These are phyloP conservation scores for Bipolaris cookei DNA, from an alignment of 2,329 filamentous ascomycete genomes.

Conservation along the genomic window DNA sequence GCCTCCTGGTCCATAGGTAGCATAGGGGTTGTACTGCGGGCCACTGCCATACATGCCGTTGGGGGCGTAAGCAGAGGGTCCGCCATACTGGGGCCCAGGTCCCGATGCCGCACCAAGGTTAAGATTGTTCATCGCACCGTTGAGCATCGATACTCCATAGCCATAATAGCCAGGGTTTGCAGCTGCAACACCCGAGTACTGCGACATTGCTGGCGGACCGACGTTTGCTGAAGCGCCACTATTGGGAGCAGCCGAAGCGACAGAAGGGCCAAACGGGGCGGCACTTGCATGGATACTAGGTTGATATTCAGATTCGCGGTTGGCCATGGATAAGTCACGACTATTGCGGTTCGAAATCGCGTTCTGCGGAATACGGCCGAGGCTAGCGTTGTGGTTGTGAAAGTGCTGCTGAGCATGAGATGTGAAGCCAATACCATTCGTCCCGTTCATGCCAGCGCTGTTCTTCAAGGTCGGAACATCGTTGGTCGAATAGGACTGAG, in stretches of 20 bases:
- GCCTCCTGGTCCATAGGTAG: conserved; percentile 49
- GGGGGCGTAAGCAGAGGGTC: conserved; percentile 32
- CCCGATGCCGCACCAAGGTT: conserved; percentile 23
- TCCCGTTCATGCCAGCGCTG: conserved; percentile 58
- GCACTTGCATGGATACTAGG: conserved; percentile 82
- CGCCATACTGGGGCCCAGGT: conserved; percentile 50
- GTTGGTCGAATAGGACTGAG: conserved; percentile 88
- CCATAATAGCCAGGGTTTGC: conserved; percentile 53
- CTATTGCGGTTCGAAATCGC: conserved; percentile 71
- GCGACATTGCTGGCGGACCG: conserved; percentile 41
- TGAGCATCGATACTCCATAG: conserved; percentile 67
- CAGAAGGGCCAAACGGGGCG: conserved; percentile 74
- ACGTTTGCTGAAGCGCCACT: conserved; percentile 33
- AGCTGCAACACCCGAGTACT: conserved; percentile 37
- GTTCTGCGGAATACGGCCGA: conserved; percentile 77
- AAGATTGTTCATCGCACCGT: conserved; percentile 72
- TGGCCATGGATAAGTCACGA: conserved; percentile 68
- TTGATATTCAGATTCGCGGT: conserved; percentile 58
- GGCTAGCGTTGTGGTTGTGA: conserved; percentile 78
- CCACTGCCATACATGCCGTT: conserved; percentile 34
- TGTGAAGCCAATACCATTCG: conserved; percentile 39
- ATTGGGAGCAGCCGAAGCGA: conserved; percentile 46
- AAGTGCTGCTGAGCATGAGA: conserved; percentile 66
- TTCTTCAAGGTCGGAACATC: conserved; percentile 87
- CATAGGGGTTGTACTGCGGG: conserved; percentile 39